These are phyloP conservation scores for Spergularia bocconei DNA, from an alignment of 148 eudicot genomes.

Conservation along the genomic window DNA sequence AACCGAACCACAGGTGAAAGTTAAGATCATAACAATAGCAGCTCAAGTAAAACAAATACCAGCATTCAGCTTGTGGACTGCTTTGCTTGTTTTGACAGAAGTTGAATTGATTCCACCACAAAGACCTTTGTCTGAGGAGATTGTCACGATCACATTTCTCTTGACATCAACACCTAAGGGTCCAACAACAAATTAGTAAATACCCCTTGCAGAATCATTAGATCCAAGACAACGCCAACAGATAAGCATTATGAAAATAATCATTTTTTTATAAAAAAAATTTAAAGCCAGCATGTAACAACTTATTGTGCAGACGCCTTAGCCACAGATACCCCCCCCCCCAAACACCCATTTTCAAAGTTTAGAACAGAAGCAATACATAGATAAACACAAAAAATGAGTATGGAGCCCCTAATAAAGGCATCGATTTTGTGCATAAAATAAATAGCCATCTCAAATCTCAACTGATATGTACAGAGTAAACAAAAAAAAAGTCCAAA, in stretches of 20 bases:
- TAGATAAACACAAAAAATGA: too few relatives aligned
- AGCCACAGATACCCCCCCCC: background rate
- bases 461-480: background rate
- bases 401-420: background rate
- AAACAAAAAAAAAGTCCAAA: background rate
- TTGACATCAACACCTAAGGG: conserved; percentile 79
- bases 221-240: background rate
- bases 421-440: background rate
- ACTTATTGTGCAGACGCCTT: background rate
- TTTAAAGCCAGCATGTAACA: background rate
- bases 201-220: background rate
- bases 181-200: conserved; percentile 20
- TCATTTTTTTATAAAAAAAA: background rate
- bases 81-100: conserved; percentile 89
- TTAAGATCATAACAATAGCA: conserved; percentile 3
- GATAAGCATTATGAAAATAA: background rate
- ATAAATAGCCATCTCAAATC: background rate
- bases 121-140: conserved; percentile 96
- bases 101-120: conserved; percentile 99
- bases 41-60: conserved; percentile 43
- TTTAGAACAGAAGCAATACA: too few relatives aligned
- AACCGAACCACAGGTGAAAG: conserved; percentile 1
- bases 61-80: conserved; percentile 60
- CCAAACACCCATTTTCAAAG: too few relatives aligned
- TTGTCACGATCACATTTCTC: conserved; percentile 77